Evolutionary conservation across 352 stramenopile genomes (phyloP), one percentile per base, ranked within the genome.

Genomic region (Globisporangium acanthophoron): DNA sequence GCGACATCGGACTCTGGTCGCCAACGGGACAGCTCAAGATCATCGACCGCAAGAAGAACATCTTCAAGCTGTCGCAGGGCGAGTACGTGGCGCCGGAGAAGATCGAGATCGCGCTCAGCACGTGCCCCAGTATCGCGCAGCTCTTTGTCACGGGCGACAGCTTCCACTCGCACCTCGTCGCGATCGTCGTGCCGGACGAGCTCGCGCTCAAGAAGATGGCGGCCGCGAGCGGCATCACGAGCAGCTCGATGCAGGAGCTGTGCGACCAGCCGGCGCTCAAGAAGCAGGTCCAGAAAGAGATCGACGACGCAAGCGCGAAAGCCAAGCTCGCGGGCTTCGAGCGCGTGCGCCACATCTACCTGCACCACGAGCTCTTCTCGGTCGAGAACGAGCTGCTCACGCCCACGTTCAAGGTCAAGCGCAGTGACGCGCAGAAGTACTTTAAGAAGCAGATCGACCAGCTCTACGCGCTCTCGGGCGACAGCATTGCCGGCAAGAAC

Each of bases 51-150:
- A 95, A 94, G 77, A 96, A 97, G 69, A 97, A n/a, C n/a, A n/a
- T n/a, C n/a, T n/a, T n/a, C n/a, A n/a, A n/a, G n/a, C n/a, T n/a
- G n/a, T n/a, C n/a, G 97, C 87, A 97, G 63, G 96, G 96, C 52
- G 96, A 99, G 78, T 99, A 99, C 71, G 85, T 99, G 48, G 94
- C 96, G 1, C 78, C 96, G 6, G 96, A 99, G 72, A 98, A 98
- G 76, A 92, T 99, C 64, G 96, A 99, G 73, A 97, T 97, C 64
- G 78, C 88, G 16, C 94, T 98, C 0, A 70, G 79, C 29, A 96
- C 94, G 47, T 96, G 75, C 58, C 68, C 72, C 1, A 96, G 95
- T 62, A 92, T 99, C 49, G 92, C 77, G 24, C 96, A 98, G 73
- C 78, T 89, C 39, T 99, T 99, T 67, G 90, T 99, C 18, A 90